Evolutionary conservation across 1,284 basidiomycete species (phyloP).

Genomic region (Xerocomus minutiporus): DNA sequence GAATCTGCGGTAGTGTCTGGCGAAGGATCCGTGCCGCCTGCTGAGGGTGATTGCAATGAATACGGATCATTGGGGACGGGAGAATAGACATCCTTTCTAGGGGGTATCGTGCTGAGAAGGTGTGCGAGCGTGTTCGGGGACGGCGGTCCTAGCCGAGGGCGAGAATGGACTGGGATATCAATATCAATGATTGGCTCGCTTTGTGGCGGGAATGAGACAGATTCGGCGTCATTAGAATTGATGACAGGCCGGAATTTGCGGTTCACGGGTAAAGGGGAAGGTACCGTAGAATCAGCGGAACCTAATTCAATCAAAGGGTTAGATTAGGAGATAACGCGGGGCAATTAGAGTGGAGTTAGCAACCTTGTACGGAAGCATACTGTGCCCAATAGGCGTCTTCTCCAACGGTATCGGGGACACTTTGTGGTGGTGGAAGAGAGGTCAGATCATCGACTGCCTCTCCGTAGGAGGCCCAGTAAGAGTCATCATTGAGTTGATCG

Average conservation of each 20-base stretch:
- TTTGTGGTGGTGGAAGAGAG: conserved; percentile 5
- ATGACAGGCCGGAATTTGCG: conserved; percentile 16
- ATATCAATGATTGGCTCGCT: conserved; percentile 16
- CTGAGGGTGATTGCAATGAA: conserved; percentile 8
- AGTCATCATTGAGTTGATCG: conserved; percentile 38
- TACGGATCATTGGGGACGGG: conserved; percentile 8
- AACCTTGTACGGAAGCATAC: conserved; percentile 66
- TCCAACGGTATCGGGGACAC: background rate
- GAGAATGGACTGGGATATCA: conserved; percentile 10
- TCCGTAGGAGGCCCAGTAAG: conserved; percentile 68
- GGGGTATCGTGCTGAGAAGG: conserved; percentile 28
- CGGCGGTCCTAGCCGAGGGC: conserved; percentile 17
- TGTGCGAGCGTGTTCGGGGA: conserved; percentile 23
- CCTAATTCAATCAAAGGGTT: conserved; percentile 14
- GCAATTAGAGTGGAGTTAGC: conserved; percentile 16
- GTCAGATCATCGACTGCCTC: conserved; percentile 31
- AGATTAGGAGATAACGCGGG: conserved; percentile 3
- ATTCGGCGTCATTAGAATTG: conserved; percentile 2
- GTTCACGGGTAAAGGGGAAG: conserved; percentile 26
- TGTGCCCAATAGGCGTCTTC: conserved; percentile 77
- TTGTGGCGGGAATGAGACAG: conserved; percentile 3
- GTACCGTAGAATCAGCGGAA: conserved; percentile 31
- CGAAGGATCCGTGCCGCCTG: conserved; percentile 9
- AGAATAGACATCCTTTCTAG: conserved; percentile 18
- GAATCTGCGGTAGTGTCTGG: conserved; percentile 22